Conservation (phyloP, 202 grass and related monocot species). For the Brachypodium distachyon region DNA sequence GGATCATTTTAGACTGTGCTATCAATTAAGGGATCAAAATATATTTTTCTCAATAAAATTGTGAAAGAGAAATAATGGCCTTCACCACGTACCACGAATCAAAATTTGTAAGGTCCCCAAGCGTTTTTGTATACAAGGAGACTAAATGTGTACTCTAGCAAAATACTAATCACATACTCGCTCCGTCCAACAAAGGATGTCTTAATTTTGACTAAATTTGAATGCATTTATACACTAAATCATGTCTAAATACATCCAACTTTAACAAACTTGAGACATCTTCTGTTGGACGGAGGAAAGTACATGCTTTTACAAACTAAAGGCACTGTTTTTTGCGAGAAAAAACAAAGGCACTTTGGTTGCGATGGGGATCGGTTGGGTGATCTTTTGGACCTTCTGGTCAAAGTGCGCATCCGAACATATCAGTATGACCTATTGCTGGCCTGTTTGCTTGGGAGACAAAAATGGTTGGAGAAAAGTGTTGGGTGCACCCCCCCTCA, state of each 20-base stretch:
- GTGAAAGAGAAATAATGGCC: background rate
- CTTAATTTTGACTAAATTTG: too few relatives aligned
- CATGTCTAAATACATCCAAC: too few relatives aligned
- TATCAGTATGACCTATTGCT: constrained; percentile 9
- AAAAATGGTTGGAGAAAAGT: constrained; percentile 20
- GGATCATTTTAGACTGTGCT: too few relatives aligned
- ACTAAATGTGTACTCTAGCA: too few relatives aligned
- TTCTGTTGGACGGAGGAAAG: too few relatives aligned
- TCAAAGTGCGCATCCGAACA: constrained; percentile 22
- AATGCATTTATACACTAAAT: too few relatives aligned
- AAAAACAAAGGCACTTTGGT: background rate
- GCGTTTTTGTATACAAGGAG: background rate
- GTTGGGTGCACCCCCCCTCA: constrained; percentile 21
- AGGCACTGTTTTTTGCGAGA: too few relatives aligned
- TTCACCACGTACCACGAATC: background rate
- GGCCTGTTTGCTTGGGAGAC: constrained; percentile 7
- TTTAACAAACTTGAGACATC: too few relatives aligned
- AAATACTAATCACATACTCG: too few relatives aligned
- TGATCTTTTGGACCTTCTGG: constrained; percentile 15
- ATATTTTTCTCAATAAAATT: too few relatives aligned
- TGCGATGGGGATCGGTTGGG: constrained; percentile 3
- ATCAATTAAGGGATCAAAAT: too few relatives aligned
- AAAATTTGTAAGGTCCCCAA: background rate
- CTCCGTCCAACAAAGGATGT: too few relatives aligned
- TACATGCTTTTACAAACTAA: constrained; percentile 4